Base-by-base conservation (phyloP, 2,329 filamentous ascomycete species). In the Penicillium rolfsii region DNA sequence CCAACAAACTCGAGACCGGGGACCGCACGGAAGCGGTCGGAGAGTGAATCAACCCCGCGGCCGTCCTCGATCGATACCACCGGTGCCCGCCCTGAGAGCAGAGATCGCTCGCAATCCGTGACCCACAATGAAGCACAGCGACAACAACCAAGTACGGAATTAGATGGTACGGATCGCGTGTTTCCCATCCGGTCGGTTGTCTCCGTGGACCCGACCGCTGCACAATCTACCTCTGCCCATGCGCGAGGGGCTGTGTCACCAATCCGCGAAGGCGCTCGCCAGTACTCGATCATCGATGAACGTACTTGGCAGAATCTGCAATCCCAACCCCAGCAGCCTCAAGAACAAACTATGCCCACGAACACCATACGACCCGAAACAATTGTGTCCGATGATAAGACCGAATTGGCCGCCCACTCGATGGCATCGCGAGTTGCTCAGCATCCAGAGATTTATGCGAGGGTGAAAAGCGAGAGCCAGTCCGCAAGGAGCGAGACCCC, bases 101-200 rank as follows among this genome's bases (percentile, higher is more conserved):
- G 64, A 52, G 64, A 69, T 28, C 65, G 62, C 22, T 60, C 67
- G 8, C 67, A 69, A 12, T 69, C 67, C 1, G 58, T 56, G 22
- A 48, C 62, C 19, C 58, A 58, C 7, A n/a, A 60, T 12, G 49
- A 65, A 22, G 35, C 19, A 22, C 54, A 50, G 11, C 56, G 36
- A 46, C 52, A 55, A 35, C 46, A 56, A 35, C 52, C 59, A 4
- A 53, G 35, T 38, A 53, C 58, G 7, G 63, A 58, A 2, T 66
- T 67, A 16, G 67, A 66, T 48, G 66, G 76, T 4, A 72, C 78
- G 50, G 84, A 93, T 69, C 84, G 89, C 57, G 89, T 94, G 5
- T 94, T 91, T 59, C 91, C 91, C n/a, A 90, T 94, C 35, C 86
- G 90, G 52, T 93, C 90, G n/a, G 88, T 91, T 46, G 82, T 94